These are phyloP conservation scores for Podila verticillata DNA, from an alignment of 192 early-diverging fungal genomes.

Conservation along the genomic window DNA sequence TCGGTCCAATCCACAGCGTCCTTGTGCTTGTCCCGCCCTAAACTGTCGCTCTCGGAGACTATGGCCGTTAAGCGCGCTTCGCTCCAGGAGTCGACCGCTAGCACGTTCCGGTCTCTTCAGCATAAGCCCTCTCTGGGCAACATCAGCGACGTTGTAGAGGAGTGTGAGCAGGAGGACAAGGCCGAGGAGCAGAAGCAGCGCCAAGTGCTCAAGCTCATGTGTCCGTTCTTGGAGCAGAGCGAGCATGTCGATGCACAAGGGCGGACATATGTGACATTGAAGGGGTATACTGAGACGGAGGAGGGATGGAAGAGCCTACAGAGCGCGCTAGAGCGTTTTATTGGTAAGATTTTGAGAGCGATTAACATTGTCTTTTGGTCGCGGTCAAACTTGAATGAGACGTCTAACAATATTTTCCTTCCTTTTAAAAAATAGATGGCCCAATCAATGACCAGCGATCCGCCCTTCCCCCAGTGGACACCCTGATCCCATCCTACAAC, in stretches of 20 bases:
- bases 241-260: constrained; percentile 16
- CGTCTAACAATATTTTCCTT: not conserved
- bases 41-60: not conserved
- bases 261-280: constrained; percentile 10
- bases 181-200: not conserved
- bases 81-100: not conserved
- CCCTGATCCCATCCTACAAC: constrained; percentile 43
- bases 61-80: constrained; percentile 1
- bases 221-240: constrained; percentile 38
- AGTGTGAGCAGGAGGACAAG: not conserved
- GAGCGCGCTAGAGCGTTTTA: constrained; percentile 12
- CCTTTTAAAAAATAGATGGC: constrained; percentile 14
- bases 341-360: constrained; percentile 21
- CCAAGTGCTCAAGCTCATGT: constrained; percentile 10
- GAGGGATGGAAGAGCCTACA: constrained; percentile 25
- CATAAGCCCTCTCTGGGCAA: not conserved
- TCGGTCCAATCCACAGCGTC: too few relatives aligned
- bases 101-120: not conserved
- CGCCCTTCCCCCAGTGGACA: constrained; percentile 44
- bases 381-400: not conserved
- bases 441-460: constrained; percentile 30
- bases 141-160: not conserved
- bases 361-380: not conserved
- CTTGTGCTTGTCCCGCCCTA: not conserved
- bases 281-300: constrained; percentile 46